Evolutionary conservation across 768 basidiomycete genomes (phyloP), one percentile per base, ranked within the genome.

Genomic region (Termitomyces sp.): DNA sequence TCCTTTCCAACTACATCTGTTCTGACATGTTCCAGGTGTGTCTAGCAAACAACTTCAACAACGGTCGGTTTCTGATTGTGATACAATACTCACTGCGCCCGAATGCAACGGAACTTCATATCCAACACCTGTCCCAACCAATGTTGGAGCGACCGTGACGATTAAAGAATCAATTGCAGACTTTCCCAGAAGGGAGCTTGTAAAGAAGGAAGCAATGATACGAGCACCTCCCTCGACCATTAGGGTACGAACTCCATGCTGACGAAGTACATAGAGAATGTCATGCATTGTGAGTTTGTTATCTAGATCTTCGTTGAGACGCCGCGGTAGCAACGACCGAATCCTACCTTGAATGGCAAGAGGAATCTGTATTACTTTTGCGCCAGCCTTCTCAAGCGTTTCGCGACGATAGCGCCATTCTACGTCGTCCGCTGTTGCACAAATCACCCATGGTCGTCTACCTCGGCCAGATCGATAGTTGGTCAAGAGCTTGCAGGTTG

Each of bases 221-320:
- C 73, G 71, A 9, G 92, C 88, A 15, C 97, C 97, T 51, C 97
- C 97, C 73, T 99, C 97, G 6, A 98, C 90, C 96, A 99, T 99
- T 53, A 98, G 72, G 11, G 85, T 87, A 11, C 70, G 70, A 58
- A 96, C 75, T 3, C 81, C 83, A n/a, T 77, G 71, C 11, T 70
- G 68, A n/a, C 69, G 70, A 24, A 97, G 73, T 7, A 71, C 70
- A 12, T 59, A 62, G 5, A 94, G 79, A 17, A 90, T 66, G 5
- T 65, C 64, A 2, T 69, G 65, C 30, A 90, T 68, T 26, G 78
- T 70, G 19, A 86, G 65, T 24, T 62, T 53, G 35, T 37, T 21
- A 26, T 55, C 54, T 60, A 30, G 17, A 19, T 9, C 2, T 47
- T 46, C 40, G 10, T 35, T 47, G 24, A 52, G 47, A 26, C 14